Conservation (phyloP, 441 rosid species). For the Eruca vesicaria region DNA sequence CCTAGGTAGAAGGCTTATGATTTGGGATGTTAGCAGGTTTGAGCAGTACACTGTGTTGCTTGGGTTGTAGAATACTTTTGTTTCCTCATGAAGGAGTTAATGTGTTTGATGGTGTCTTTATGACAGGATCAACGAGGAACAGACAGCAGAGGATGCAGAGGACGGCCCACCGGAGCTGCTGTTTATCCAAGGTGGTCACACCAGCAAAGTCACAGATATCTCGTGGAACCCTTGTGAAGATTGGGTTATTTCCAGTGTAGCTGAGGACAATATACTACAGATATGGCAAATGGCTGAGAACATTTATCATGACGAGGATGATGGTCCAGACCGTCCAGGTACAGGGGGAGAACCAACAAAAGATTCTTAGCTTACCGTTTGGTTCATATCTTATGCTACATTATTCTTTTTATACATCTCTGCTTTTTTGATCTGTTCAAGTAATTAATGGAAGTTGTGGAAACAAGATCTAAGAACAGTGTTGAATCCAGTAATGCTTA, state of each 20-base stretch:
- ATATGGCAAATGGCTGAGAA: too few species aligned
- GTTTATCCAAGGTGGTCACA: slow-evolving; percentile 98
- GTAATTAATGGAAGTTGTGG: slow-evolving; percentile 18
- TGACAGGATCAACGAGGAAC: slow-evolving; percentile 87
- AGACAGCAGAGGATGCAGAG: too few species aligned
- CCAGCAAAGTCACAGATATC: slow-evolving; percentile 93
- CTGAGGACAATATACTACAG: too few species aligned
- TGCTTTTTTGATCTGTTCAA: slow-evolving; percentile 2
- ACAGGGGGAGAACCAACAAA: slow-evolving; percentile 71
- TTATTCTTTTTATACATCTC: slow-evolving; percentile 3
- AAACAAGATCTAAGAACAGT: slow-evolving; percentile 25
- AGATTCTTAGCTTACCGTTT: slow-evolving; percentile 30
- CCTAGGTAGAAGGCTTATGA: too few species aligned
- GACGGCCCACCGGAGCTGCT: too few species aligned
- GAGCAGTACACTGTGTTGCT: not conserved
- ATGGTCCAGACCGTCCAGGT: slow-evolving; percentile 55
- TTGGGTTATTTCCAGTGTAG: too few species aligned
- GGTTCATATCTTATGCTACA: not conserved
- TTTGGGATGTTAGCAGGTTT: too few species aligned
- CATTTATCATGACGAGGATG: too few species aligned
- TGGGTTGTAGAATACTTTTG: not conserved
- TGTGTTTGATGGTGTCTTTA: slow-evolving; percentile 19
- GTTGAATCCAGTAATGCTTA: not conserved
- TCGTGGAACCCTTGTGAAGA: too few species aligned
- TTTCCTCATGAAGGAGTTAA: not conserved